phyloP scores from a whole-genome alignment of 192 early-diverging fungal genomes.

The Coemansia sp. region DNA sequence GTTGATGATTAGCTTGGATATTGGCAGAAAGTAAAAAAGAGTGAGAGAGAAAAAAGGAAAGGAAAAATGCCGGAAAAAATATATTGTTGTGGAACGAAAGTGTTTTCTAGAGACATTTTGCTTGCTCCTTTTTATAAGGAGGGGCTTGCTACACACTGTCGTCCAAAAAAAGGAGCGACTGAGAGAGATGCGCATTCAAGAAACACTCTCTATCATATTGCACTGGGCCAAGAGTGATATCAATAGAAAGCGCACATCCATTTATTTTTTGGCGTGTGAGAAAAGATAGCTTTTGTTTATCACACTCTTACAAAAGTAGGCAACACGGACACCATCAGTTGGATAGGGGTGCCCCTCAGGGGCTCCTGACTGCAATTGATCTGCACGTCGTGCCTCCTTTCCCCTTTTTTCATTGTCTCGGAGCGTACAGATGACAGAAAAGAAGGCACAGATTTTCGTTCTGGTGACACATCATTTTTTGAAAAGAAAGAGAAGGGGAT shows the following conservation, averaged over 20 bases:
- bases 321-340: background rate
- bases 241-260: background rate
- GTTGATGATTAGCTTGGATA: background rate
- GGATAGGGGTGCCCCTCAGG: slow-evolving; percentile 23
- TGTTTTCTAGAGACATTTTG: background rate
- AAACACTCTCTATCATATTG: slow-evolving; percentile 5
- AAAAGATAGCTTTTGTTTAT: background rate
- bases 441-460: background rate
- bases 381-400: background rate
- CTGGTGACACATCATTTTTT: background rate
- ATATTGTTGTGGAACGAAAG: background rate
- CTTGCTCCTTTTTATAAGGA: background rate
- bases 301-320: background rate
- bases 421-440: background rate
- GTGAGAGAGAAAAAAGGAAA: background rate
- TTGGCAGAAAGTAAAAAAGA: too few relatives aligned
- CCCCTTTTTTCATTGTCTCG: background rate
- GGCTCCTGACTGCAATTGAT: slow-evolving; percentile 11
- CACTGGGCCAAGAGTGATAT: background rate
- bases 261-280: background rate
- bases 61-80: background rate
- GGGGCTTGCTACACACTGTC: too few relatives aligned
- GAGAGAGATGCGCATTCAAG: background rate
- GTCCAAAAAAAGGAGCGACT: background rate
- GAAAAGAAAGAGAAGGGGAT: background rate